Conservation (phyloP, 257 asterid genomes). For the Scutellaria galericulata region DNA sequence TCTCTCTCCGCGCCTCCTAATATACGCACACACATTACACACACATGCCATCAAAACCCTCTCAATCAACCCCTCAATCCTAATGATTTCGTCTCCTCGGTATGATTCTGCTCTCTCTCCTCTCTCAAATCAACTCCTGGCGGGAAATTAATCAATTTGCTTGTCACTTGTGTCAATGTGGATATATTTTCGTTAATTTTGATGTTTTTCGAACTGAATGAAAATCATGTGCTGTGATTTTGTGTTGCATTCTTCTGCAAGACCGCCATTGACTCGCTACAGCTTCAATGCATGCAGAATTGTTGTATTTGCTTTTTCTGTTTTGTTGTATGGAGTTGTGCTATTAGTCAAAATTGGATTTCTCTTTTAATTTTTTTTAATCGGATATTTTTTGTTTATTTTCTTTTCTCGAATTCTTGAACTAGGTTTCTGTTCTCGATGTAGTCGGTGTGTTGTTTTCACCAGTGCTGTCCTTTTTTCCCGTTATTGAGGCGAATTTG, state of each 20-base stretch:
- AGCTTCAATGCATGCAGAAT: conserved; percentile 54
- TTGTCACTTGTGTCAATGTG: conserved; percentile 34
- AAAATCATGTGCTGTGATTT: conserved; percentile 23
- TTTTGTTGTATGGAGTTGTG: conserved; percentile 1
- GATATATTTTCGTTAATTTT: conserved; percentile 18
- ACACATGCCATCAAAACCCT: conserved; percentile 48
- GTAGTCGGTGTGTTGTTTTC: conserved; percentile 16
- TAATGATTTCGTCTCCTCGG: conserved; percentile 31
- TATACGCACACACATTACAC: conserved; percentile 31
- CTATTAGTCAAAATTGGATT: conserved; percentile 33
- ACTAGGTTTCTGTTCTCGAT: conserved; percentile 33
- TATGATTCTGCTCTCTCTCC: conserved; percentile 30
- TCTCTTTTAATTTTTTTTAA: not conserved
- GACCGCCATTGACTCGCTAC: conserved; percentile 35
- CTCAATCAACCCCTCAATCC: conserved; percentile 40
- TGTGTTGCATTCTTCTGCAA: conserved; percentile 32
- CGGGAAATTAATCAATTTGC: conserved; percentile 43
- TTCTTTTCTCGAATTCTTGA: conserved; percentile 5
- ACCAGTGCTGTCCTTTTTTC: conserved; percentile 28
- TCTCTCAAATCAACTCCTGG: conserved; percentile 38
- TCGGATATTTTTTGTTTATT: conserved; percentile 5
- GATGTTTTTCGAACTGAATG: conserved; percentile 32
- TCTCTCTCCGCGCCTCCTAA: conserved; percentile 26
- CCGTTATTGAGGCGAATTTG: conserved; percentile 25
- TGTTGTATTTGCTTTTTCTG: conserved; percentile 13